These are phyloP conservation scores for Sutorius eximius DNA, from an alignment of 1,284 basidiomycete species.

Conservation along the genomic window DNA sequence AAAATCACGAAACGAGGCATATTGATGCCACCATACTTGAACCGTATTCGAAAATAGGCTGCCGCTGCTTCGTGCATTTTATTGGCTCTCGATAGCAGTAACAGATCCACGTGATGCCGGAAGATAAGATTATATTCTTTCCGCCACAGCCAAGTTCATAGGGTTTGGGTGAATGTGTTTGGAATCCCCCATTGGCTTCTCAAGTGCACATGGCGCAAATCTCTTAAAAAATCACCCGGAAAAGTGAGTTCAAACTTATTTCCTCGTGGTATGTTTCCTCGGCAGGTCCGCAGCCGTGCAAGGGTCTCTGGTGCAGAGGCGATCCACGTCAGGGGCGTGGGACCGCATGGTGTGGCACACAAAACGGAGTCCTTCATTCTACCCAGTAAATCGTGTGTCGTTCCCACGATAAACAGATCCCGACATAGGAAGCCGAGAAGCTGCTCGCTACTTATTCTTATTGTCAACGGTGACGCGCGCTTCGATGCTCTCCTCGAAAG, in stretches of 20 bases:
- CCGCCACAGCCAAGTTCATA: neutral
- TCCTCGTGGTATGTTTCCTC: neutral
- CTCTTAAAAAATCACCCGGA: neutral
- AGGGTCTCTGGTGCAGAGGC: neutral
- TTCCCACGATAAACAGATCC: constrained; percentile 18
- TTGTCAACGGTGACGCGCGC: constrained; percentile 16
- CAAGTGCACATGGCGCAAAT: neutral
- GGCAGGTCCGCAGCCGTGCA: neutral
- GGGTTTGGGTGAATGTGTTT: neutral
- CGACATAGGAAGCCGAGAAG: constrained; percentile 26
- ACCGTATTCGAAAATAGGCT: neutral
- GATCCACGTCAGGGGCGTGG: neutral
- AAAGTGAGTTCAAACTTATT: neutral
- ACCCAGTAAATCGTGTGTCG: constrained; percentile 8
- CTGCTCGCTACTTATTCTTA: constrained; percentile 22
- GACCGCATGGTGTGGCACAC: constrained; percentile 13
- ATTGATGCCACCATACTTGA: neutral
- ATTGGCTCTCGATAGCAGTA: neutral
- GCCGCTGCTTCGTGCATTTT: neutral
- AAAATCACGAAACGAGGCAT: neutral
- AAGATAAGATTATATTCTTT: neutral
- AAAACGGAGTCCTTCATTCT: constrained; percentile 10
- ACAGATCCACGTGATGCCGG: neutral
- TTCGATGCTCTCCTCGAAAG: constrained; percentile 8
- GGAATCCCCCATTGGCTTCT: neutral